Evolutionary conservation across 176 grass and related monocot species (phyloP).

Genomic region (Areca catechu): DNA sequence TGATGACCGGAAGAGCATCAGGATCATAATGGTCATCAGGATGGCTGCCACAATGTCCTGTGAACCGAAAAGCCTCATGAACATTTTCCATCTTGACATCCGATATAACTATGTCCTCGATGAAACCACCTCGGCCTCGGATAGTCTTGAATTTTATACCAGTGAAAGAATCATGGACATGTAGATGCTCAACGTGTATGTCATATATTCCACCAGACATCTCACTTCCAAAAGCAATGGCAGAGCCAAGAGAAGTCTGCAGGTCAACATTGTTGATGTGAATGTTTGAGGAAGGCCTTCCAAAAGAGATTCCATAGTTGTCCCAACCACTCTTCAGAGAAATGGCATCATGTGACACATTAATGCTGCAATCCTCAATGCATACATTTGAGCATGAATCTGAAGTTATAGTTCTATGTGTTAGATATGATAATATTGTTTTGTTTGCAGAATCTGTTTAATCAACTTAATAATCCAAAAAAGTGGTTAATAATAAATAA

Average conservation of each 20-base stretch:
- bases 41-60: constrained; percentile 40
- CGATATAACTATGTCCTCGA: constrained; percentile 42
- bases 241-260: constrained; percentile 45
- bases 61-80: constrained; percentile 51
- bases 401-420: background rate
- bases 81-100: constrained; percentile 61
- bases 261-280: constrained; percentile 53
- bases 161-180: constrained; percentile 36
- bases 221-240: constrained; percentile 80
- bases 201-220: constrained; percentile 84
- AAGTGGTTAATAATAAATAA: no score
- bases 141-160: constrained; percentile 63
- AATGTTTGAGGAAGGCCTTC: constrained; percentile 42
- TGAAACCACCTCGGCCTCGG: constrained; percentile 54
- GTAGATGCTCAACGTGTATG: constrained; percentile 33
- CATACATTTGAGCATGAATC: constrained; percentile 77
- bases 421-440: no score
- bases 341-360: constrained; percentile 72
- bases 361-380: constrained; percentile 60
- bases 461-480: no score
- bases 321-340: constrained; percentile 81
- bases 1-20: constrained; percentile 39
- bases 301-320: constrained; percentile 64
- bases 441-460: no score
- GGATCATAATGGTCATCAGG: constrained; percentile 49